Conservation (phyloP, 2,329 filamentous ascomycete species). For the Pleurostoma richardsiae region DNA sequence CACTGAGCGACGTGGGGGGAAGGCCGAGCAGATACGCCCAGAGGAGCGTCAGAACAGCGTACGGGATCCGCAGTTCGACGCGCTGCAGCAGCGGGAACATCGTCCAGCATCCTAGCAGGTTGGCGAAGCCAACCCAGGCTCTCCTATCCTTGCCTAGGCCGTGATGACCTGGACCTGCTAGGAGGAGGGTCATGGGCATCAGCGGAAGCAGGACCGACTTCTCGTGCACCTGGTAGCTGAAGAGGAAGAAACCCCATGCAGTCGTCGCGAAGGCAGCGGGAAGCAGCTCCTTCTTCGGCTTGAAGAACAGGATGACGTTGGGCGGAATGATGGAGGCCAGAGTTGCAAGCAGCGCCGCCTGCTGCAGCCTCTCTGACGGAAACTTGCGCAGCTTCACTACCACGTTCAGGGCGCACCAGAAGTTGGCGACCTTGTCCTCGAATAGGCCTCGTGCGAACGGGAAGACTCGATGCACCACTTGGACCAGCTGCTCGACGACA, state of each 20-base stretch:
- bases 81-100: slow-evolving; percentile 86
- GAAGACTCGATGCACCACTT: slow-evolving; percentile 88
- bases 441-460: slow-evolving; percentile 94
- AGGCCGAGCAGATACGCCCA: slow-evolving; percentile 91
- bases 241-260: slow-evolving; percentile 96
- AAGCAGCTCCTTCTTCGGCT: slow-evolving; percentile 70
- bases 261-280: slow-evolving; percentile 77
- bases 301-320: slow-evolving; percentile 72
- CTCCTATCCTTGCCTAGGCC: slow-evolving; percentile 72
- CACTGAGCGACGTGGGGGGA: slow-evolving; percentile 68
- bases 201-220: slow-evolving; percentile 93
- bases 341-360: slow-evolving; percentile 69
- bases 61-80: slow-evolving; percentile 80
- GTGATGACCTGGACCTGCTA: slow-evolving; percentile 64
- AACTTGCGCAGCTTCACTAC: slow-evolving; percentile 81
- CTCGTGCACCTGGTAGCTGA: slow-evolving; percentile 97
- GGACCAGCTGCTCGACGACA: slow-evolving; percentile 69
- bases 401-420: slow-evolving; percentile 92
- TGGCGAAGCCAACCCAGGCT: slow-evolving; percentile 95
- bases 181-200: slow-evolving; percentile 85
- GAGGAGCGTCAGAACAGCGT: slow-evolving; percentile 75
- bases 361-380: slow-evolving; percentile 66
- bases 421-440: slow-evolving; percentile 97
- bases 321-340: slow-evolving; percentile 72
- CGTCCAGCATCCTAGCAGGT: slow-evolving; percentile 84